Evolutionary conservation across 441 rosid genomes (phyloP).

Genomic region (Jatropha podagrica): DNA sequence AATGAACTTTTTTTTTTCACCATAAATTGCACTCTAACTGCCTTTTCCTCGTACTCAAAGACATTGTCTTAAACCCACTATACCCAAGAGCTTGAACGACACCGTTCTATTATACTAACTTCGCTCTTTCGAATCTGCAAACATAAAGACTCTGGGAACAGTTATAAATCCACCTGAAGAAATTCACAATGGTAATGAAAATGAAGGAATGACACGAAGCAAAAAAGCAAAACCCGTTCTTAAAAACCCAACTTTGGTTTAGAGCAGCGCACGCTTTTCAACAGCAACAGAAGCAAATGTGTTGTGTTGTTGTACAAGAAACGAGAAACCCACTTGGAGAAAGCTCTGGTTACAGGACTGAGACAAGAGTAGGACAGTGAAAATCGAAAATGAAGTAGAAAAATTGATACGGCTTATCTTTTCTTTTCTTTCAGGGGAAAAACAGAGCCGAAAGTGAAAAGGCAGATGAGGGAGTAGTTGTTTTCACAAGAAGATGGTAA

Average conservation of each 20-base stretch:
- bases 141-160: not conserved
- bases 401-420: not conserved
- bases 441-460: not conserved
- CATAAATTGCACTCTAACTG: conserved; percentile 3
- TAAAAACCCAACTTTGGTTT: conserved; percentile 9
- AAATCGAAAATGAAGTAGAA: conserved; percentile 10
- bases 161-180: not conserved
- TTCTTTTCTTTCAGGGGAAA: not conserved
- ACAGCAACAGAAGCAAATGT: not conserved
- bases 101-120: not conserved
- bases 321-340: conserved; percentile 16
- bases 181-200: not conserved
- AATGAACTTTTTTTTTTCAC: not conserved
- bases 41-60: not conserved
- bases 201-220: not conserved
- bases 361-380: conserved; percentile 7
- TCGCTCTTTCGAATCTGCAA: not conserved
- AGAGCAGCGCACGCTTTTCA: conserved; percentile 17
- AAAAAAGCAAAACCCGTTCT: conserved; percentile 15
- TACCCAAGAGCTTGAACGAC: not conserved
- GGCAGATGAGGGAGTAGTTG: conserved; percentile 8
- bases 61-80: not conserved
- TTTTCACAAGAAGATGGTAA: conserved; percentile 17
- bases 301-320: conserved; percentile 4
- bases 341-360: not conserved